Evolutionary conservation across 2,329 filamentous ascomycete species (phyloP).

Genomic region (Alternaria tenuissima): DNA sequence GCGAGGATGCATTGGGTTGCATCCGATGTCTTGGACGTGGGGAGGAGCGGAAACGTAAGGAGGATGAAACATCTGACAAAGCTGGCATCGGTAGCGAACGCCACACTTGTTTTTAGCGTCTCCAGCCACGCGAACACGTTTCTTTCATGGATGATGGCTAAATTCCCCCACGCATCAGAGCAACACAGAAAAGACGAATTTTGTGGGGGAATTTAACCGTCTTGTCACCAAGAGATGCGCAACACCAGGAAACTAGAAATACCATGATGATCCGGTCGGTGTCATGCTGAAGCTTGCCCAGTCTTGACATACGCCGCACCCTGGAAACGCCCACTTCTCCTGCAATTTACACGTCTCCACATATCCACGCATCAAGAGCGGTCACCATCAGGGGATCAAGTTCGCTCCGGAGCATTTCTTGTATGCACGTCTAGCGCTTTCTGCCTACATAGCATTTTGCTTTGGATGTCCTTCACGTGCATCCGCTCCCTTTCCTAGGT

Average conservation of each 20-base stretch:
- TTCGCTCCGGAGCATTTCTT: too few species aligned
- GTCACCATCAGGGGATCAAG: not conserved
- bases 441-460: not conserved
- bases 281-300: not conserved
- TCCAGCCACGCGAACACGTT: not conserved
- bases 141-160: not conserved
- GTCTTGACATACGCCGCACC: not conserved
- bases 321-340: not conserved
- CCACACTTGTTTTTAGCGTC: not conserved
- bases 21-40: not conserved
- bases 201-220: not conserved
- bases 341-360: constrained; percentile 1
- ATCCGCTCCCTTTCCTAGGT: not conserved
- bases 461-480: not conserved
- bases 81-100: not conserved
- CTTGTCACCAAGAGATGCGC: not conserved
- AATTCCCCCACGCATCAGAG: not conserved
- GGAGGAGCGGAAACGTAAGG: not conserved
- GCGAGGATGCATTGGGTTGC: not conserved
- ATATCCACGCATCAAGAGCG: not conserved
- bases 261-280: not conserved
- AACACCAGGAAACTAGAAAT: too few species aligned
- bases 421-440: not conserved
- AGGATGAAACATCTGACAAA: constrained; percentile 2
- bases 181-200: not conserved